Conservation (phyloP, 768 basidiomycete genomes). For the Termitomyces sp. region DNA sequence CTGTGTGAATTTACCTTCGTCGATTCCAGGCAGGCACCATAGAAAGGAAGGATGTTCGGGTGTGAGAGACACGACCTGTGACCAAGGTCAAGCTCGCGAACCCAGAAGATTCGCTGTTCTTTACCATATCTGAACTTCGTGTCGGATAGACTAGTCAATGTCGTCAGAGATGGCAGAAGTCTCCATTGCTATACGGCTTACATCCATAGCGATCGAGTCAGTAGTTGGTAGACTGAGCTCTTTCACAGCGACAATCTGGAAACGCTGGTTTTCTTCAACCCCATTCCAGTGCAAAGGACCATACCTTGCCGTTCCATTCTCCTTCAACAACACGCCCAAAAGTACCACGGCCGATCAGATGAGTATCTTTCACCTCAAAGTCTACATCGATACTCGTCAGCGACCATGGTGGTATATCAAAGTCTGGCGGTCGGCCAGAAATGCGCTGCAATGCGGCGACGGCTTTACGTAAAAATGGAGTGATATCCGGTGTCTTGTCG, state of each 20-base stretch:
- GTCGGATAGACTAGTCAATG: conserved; percentile 33
- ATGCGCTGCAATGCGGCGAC: conserved; percentile 13
- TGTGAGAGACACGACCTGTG: conserved; percentile 42
- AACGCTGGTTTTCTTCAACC: background rate
- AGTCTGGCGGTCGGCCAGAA: conserved; percentile 14
- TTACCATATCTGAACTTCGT: conserved; percentile 44
- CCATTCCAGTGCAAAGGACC: background rate
- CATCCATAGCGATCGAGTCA: conserved; percentile 6
- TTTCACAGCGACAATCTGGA: conserved; percentile 29
- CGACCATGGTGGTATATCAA: conserved; percentile 22
- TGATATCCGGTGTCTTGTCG: conserved; percentile 8
- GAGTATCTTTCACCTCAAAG: conserved; percentile 18
- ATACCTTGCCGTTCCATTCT: conserved; percentile 25
- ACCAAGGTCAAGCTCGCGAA: background rate
- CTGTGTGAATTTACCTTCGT: conserved; percentile 23
- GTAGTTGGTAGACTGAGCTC: conserved; percentile 23
- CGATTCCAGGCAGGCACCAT: conserved; percentile 43
- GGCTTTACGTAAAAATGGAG: conserved; percentile 16
- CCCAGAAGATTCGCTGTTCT: too few relatives aligned
- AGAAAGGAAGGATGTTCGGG: conserved; percentile 44
- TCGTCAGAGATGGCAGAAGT: background rate
- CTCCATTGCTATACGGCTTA: background rate
- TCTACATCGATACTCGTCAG: conserved; percentile 26
- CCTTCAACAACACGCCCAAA: conserved; percentile 29
- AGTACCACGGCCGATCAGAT: conserved; percentile 24